These are phyloP conservation scores for Brasilioporus rufonigricans DNA, from an alignment of 768 basidiomycete species.

Conservation along the genomic window DNA sequence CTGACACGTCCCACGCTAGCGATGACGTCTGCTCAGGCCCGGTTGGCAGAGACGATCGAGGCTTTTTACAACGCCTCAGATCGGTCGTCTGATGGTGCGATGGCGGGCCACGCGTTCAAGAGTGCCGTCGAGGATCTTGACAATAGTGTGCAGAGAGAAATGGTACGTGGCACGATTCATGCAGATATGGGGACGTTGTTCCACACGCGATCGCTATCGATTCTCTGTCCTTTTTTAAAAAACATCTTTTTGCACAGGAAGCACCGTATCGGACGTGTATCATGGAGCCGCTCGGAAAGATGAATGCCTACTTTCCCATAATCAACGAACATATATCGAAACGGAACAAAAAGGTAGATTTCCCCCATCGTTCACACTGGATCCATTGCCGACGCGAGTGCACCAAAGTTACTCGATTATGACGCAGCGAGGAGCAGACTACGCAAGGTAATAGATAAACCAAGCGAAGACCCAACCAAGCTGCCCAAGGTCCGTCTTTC, in stretches of 20 bases:
- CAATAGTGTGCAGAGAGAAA: conserved; percentile 73
- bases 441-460: conserved; percentile 88
- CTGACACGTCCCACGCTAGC: conserved; percentile 43
- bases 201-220: conserved; percentile 1
- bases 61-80: conserved; percentile 88
- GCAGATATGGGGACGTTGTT: not conserved
- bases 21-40: conserved; percentile 91
- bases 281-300: conserved; percentile 93
- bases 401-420: conserved; percentile 82
- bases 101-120: conserved; percentile 97
- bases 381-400: not conserved
- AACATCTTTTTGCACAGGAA: conserved; percentile 56
- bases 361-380: not conserved
- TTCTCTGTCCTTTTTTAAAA: not conserved
- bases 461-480: conserved; percentile 89
- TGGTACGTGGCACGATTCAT: conserved; percentile 51
- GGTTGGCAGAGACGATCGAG: conserved; percentile 92
- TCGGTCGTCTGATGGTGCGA: conserved; percentile 84
- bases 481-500: conserved; percentile 63
- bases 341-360: conserved; percentile 88
- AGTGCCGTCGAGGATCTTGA: conserved; percentile 94
- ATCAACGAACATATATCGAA: conserved; percentile 94
- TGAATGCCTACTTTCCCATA: conserved; percentile 92
- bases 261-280: conserved; percentile 92
- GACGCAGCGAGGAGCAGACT: conserved; percentile 89